Percentiles rank a stretch among this genome's conserved stretches.
Conservation (phyloP, 768 basidiomycete genomes). For the Leccinum subtestaceum region DNA sequence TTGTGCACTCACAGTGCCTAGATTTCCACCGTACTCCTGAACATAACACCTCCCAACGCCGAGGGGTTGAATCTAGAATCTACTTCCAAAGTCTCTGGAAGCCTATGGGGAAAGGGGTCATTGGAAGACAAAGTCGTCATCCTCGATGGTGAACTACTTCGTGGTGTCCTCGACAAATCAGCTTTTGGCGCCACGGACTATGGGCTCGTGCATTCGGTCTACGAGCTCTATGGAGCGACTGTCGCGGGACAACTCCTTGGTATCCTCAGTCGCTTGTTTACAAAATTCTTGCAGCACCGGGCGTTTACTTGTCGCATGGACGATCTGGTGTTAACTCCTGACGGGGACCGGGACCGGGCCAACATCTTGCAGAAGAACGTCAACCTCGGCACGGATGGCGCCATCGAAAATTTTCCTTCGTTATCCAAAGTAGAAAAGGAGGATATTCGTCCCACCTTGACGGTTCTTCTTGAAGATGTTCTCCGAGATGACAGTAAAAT, state of each 20-base stretch:
- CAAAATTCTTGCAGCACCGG: conserved; percentile 94
- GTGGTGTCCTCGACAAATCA: conserved; percentile 94
- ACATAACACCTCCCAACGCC: conserved; percentile 79
- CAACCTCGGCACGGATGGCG: conserved; percentile 79
- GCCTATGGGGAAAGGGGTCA: conserved; percentile 79
- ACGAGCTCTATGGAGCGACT: conserved; percentile 91
- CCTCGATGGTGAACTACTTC: conserved; percentile 89
- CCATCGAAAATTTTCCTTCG: conserved; percentile 88
- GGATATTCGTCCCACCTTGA: conserved; percentile 57
- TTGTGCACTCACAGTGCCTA: conserved; percentile 29
- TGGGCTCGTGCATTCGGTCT: conserved; percentile 95
- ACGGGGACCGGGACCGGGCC: conserved; percentile 69
- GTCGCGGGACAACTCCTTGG: conserved; percentile 89
- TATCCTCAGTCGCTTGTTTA: conserved; percentile 90
- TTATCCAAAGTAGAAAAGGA: conserved; percentile 47
- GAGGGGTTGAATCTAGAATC: conserved; percentile 82
- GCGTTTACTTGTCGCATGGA: conserved; percentile 99
- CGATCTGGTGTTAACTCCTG: conserved; percentile 84
- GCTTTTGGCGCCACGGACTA: conserved; percentile 96
- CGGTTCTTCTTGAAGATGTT: conserved; percentile 81
- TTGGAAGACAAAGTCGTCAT: conserved; percentile 84
- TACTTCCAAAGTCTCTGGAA: conserved; percentile 85
- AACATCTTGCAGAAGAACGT: conserved; percentile 65
- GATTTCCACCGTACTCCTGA: conserved; percentile 93
- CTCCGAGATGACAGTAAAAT: conserved; percentile 95